Base-by-base conservation (phyloP, 176 grass and related monocot species). In the Poa annua region DNA sequence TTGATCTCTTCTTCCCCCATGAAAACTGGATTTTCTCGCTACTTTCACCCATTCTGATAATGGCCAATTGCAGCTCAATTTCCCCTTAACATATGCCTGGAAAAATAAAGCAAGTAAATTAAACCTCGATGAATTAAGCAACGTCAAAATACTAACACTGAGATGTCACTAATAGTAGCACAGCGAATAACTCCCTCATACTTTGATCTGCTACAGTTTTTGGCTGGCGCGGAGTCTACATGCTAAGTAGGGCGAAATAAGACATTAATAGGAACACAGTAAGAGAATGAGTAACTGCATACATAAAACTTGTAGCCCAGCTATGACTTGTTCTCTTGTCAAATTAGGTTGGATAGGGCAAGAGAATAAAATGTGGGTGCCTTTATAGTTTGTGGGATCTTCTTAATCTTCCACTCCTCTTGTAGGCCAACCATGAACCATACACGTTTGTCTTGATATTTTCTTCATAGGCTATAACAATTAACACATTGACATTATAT, bases 1-100 rank as follows among this genome's bases (percentile, higher is more conserved):
- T 83, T 20, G 5, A 74, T 80, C 70, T 89, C 77, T 21, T 39
- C 36, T 82, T 87, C 3, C 92, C 92, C 92, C 92, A 94, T 32
- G 77, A 84, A 42, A 94, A 94, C 66, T 81, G 85, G 47, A 89
- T 73, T 20, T 59, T 25, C 55, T 82, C 38, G 21, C 49, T 82
- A 84, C 26, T 85, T 62, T 21, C 73, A 48, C 57, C 81, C 83
- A 88, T 91, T 82, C 24, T 77, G 64, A 26, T 52, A 61, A 78
- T 47, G 71, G 35, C 16, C 47, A 47, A 51, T 83, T 64, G 45
- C 61, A 79, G 74, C 50, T 69, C 79, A 83, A 75, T 79, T 32
- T 60, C 41, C 20, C 6, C 39, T 80, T 74, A 92, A 53, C 79
- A 89, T 38, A 83, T 22, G 75, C 90, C 90, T 92, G 71, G 38